Percentiles rank a stretch among this genome's conserved stretches.
These are phyloP conservation scores for Senna siamea DNA, from an alignment of 306 rosid species.

Conservation along the genomic window DNA sequence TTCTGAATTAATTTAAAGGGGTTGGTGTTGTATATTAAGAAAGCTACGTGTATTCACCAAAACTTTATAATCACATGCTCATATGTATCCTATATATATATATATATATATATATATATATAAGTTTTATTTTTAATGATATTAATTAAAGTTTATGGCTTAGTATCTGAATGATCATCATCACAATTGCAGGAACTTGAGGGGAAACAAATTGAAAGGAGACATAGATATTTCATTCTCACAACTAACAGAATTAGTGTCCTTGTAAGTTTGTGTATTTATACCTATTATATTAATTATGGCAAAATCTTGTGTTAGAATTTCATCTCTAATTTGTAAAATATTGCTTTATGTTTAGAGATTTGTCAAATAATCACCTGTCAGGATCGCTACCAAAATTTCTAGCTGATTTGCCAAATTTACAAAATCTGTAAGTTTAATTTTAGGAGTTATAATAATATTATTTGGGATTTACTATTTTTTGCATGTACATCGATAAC, in stretches of 20 bases:
- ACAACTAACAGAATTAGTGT: neutral
- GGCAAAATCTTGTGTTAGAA: neutral
- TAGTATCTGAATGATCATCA: neutral
- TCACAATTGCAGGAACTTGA: conserved; percentile 24
- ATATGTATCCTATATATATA: too few species aligned
- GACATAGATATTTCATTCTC: neutral
- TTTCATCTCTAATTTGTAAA: neutral
- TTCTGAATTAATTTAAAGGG: neutral
- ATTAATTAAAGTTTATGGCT: neutral
- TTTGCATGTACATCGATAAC: too few species aligned
- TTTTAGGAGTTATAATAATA: neutral
- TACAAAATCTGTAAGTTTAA: conserved; percentile 42
- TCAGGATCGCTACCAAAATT: conserved; percentile 43
- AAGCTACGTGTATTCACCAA: too few species aligned
- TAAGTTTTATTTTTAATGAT: too few species aligned
- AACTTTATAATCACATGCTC: too few species aligned
- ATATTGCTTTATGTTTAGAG: conserved; percentile 27
- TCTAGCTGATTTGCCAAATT: conserved; percentile 30
- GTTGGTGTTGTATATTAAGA: too few species aligned
- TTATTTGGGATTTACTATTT: too few species aligned
- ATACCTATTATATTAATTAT: too few species aligned
- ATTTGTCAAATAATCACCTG: conserved; percentile 48
- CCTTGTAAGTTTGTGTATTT: conserved; percentile 7
- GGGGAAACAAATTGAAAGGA: neutral
- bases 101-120: too few species aligned